A percentile compares a stretch with the other conserved stretches of the same genome.
Evolutionary conservation across 352 stramenopile species (phyloP).

Genomic region (Pythium sp.): DNA sequence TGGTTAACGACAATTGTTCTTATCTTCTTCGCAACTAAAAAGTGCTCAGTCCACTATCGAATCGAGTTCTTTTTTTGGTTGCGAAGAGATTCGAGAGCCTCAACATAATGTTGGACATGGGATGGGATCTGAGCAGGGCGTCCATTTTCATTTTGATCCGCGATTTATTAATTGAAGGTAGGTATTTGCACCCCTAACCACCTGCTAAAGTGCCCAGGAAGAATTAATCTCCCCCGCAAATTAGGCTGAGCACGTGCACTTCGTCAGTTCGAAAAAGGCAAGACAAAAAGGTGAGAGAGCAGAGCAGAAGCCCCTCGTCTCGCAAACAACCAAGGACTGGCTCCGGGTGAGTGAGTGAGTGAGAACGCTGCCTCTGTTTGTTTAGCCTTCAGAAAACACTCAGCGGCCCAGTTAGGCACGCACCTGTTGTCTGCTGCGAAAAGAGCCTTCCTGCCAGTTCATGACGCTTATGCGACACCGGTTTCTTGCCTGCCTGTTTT

Average conservation of each 20-base stretch:
- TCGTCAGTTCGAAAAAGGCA: background rate
- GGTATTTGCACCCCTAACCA: background rate
- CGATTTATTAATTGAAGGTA: background rate
- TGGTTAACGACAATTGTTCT: too few species aligned
- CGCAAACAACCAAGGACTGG: background rate
- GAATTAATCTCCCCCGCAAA: background rate
- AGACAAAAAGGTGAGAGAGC: background rate
- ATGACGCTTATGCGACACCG: background rate
- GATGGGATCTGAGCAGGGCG: too few species aligned
- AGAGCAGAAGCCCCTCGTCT: background rate
- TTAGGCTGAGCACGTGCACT: background rate
- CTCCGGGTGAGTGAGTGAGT: background rate
- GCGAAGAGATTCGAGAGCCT: too few species aligned
- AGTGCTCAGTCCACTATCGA: too few species aligned
- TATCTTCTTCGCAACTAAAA: too few species aligned
- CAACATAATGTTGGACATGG: too few species aligned
- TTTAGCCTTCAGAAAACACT: background rate
- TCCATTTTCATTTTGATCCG: background rate
- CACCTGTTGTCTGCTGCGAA: too few species aligned
- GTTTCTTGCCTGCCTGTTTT: too few species aligned
- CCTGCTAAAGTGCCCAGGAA: background rate
- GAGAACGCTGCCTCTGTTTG: background rate
- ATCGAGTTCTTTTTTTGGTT: too few species aligned
- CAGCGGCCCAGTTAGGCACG: too few species aligned
- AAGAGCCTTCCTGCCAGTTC: too few species aligned